Percentiles rank a stretch among this genome's conserved stretches.
These are phyloP conservation scores for Sarocladium oryzae DNA, from an alignment of 2,329 filamentous ascomycete species.

Conservation along the genomic window DNA sequence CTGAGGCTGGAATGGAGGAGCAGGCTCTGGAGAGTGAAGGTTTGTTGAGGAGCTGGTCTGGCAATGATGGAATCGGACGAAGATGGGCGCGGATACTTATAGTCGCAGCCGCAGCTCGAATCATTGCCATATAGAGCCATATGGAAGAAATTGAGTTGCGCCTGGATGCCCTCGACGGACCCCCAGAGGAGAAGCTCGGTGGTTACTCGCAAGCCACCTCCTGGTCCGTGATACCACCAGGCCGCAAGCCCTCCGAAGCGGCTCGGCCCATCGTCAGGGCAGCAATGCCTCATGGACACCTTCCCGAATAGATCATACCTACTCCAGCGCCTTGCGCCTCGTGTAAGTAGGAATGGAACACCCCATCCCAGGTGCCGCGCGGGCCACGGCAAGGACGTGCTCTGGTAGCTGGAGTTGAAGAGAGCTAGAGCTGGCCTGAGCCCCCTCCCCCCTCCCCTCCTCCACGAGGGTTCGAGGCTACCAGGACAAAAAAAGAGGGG, in stretches of 20 bases:
- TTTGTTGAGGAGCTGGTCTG: not conserved
- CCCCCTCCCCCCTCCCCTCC: too few species aligned
- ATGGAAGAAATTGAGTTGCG: too few species aligned
- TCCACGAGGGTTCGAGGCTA: not conserved
- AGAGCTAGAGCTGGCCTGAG: not conserved
- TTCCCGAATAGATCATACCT: not conserved
- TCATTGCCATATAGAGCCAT: too few species aligned
- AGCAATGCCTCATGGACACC: not conserved
- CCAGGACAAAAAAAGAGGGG: not conserved
- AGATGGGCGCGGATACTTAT: constrained; percentile 3
- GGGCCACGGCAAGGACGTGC: too few species aligned
- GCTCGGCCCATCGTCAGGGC: constrained; percentile 1
- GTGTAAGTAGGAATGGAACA: too few species aligned
- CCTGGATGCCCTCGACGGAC: not conserved
- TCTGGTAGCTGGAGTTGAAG: too few species aligned
- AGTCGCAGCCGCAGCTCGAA: not conserved
- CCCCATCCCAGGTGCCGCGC: too few species aligned
- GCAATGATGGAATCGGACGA: not conserved
- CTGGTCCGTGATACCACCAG: not conserved
- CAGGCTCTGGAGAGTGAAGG: constrained; percentile 6
- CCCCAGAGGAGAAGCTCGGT: too few species aligned
- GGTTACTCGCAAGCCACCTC: constrained; percentile 1
- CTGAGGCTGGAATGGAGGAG: not conserved
- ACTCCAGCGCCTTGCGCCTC: too few species aligned
- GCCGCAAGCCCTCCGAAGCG: not conserved